phyloP scores from a whole-genome alignment of 331 rosid genomes.

The Arachis monticola region DNA sequence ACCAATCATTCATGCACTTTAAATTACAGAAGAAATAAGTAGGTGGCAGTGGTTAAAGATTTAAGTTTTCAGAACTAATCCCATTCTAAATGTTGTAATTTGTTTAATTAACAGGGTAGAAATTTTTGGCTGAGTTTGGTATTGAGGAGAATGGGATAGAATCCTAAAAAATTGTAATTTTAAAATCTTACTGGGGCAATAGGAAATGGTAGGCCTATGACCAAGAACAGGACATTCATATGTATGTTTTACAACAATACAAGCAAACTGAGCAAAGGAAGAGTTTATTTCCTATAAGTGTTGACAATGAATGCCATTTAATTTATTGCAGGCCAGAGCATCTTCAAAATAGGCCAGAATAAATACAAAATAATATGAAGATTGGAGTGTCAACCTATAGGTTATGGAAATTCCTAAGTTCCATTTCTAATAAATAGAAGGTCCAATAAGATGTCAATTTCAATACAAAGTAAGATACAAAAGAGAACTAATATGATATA shows the following conservation, averaged over 20 bases:
- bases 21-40: neutral
- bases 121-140: too few relatives aligned
- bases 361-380: neutral
- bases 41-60: neutral
- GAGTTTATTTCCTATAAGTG: neutral
- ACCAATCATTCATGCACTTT: neutral
- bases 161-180: neutral
- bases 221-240: neutral
- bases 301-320: neutral
- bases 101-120: neutral
- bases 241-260: neutral
- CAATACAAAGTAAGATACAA: neutral
- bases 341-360: neutral
- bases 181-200: neutral
- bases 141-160: too few relatives aligned
- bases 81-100: neutral
- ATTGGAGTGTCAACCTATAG: neutral
- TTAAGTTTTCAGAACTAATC: neutral
- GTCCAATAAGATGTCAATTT: neutral
- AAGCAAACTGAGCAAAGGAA: neutral
- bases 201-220: neutral
- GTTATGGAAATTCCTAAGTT: neutral
- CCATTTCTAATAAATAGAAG: neutral
- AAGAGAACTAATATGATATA: neutral
- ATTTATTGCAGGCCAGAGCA: neutral